Evolutionary conservation across 1,139 yeast species (phyloP).

Genomic region (Candida dubliniensis): DNA sequence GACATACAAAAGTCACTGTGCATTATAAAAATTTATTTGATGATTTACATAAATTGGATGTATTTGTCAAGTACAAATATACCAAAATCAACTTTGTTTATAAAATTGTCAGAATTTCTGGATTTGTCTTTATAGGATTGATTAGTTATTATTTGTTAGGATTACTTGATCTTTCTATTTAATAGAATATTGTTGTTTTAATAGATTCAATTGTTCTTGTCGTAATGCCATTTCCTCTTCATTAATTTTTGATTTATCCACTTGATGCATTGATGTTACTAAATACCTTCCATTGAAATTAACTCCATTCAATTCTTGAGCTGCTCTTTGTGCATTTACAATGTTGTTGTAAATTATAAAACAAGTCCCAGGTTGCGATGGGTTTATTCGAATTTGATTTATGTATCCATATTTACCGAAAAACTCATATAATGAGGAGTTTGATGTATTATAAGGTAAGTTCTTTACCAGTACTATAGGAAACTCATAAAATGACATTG

Average conservation of each 20-base stretch:
- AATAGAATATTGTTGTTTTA: constrained; percentile 13
- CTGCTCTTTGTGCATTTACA: constrained; percentile 50
- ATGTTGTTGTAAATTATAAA: constrained; percentile 55
- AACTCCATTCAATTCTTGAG: constrained; percentile 57
- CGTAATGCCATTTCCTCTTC: constrained; percentile 15
- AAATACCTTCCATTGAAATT: constrained; percentile 61
- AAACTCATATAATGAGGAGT: constrained; percentile 50
- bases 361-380: constrained; percentile 48
- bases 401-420: constrained; percentile 61
- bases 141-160: constrained; percentile 54
- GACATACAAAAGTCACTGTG: constrained; percentile 77
- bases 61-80: constrained; percentile 65
- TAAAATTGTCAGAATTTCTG: constrained; percentile 70
- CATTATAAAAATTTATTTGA: constrained; percentile 66
- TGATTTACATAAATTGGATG: constrained; percentile 58
- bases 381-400: constrained; percentile 49
- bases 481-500: constrained; percentile 20
- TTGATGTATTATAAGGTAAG: constrained; percentile 53
- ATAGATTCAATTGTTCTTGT: constrained; percentile 10
- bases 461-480: constrained; percentile 61
- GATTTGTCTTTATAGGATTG: constrained; percentile 63
- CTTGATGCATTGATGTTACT: constrained; percentile 48
- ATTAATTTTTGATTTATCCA: constrained; percentile 34
- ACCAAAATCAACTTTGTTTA: constrained; percentile 50
- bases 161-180: constrained; percentile 35